Base-by-base conservation (phyloP, 768 basidiomycete species). In the Boletus rubroflammeus region DNA sequence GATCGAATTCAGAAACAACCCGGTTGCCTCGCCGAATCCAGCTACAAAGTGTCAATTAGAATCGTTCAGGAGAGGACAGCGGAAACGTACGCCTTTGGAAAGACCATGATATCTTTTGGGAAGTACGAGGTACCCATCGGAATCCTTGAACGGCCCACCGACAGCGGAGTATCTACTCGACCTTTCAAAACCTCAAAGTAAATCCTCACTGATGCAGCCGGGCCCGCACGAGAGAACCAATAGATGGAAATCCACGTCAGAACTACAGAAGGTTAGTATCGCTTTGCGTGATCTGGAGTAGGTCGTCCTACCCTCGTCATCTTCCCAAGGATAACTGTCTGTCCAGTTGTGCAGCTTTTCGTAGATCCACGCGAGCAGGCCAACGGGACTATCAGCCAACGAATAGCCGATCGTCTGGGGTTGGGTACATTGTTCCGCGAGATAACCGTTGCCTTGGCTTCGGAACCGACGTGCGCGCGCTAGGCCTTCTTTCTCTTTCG, bases 201-300 rank as follows among this genome's bases (percentile, higher is more conserved):
- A 26, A 83, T 83, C 15, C 82, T 72, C 15, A 77, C 29, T 0
- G 83, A 78, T 0, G 83, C 80, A 2, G 81, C 76, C 5, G 84
- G 82, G 0, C 82, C 82, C 0, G 77, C 74, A 13, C 77, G 75
- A n/a, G 81, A 83, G 67, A 84, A 83, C 72, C 75, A 80, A 60
- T 78, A 82, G 19, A 81, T 72, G 2, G 81, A 83, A 23, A 81
- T 64, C 82, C 82, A 85, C 32, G 32, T 34, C 32, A 34, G 14
- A 34, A 34, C 32, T 34, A 15, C 14, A 0, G 79, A 13, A 6
- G n/a, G 17, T 58, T 4, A 47, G 43, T 0, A 43, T 14, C 23
- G 5, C 19, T 25, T 3, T 6, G 38, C 17, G 11, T 11, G 19
- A 28, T 15, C 6, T 14, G 9, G 14, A 38, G 15, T 4, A 26